Base-by-base conservation (phyloP, 2,329 filamentous ascomycete genomes). In the Penicillium psychrosexuale region DNA sequence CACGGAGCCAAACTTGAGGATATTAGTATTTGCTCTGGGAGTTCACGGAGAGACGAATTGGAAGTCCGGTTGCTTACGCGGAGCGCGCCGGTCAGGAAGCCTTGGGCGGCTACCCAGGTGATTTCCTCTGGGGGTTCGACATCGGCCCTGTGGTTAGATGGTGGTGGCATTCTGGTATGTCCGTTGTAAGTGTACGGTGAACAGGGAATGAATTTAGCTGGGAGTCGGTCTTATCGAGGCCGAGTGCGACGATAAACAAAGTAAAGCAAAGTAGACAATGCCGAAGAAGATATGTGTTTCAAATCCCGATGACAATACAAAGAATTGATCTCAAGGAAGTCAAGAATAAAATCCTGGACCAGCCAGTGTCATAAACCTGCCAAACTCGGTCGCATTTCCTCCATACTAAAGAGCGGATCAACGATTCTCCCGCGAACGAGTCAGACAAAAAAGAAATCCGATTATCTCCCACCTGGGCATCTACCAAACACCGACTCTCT, bases 111-210 rank as follows among this genome's bases (percentile, higher is more conserved):
- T 55, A 76, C 66, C 17, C 68, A 68, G 12, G 72, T 74, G 60
- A 78, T 66, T 57, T 77, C 70, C 17, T 70, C 70, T 2, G 76
- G 75, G 17, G 74, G 75, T 43, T 76, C 74, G 44, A 73, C 69
- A 37, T 74, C 70, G 22, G 66, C 67, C 57, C 67, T 66, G 39
- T 75, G 71, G 47, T 62, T 66, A 9, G 74, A 70, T 24, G 75
- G 72, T n/a, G 75, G 68, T 40, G 75, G 74, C 75, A 78, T 77
- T 19, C 50, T 68, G 53, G 22, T 24, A 34, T 33, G 15, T 45
- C 19, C 24, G 30, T 17, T 2, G 42, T 12, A 17, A 17, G 8
- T 39, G 19, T 17, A 9, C n/a, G 22, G 43, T 3, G 15, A 22
- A 17, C 9, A 30, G 17, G 15, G 12, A 15, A 28, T 13, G 8